A percentile compares a stretch with the other conserved stretches of the same genome.
Evolutionary conservation across 164 flowering plant species (phyloP).

Genomic region (Stephania yunnanensis): DNA sequence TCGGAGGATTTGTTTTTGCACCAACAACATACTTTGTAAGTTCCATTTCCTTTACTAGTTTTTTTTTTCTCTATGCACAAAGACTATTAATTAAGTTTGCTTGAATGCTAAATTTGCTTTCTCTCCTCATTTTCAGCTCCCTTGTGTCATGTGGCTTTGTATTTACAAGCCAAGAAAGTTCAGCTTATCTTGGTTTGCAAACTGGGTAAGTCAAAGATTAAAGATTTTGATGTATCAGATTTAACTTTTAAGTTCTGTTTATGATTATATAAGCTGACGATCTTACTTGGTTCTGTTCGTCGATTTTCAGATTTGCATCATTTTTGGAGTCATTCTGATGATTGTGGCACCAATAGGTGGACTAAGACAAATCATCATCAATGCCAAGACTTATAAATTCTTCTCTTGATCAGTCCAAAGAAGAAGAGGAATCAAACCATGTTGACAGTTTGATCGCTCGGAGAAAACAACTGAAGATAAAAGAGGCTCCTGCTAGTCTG

Average conservation of each 20-base stretch:
- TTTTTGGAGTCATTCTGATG: constrained; percentile 51
- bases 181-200: constrained; percentile 51
- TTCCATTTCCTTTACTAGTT: background rate
- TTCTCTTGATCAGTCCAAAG: constrained; percentile 30
- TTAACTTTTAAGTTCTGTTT: background rate
- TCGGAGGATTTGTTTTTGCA: constrained; percentile 72
- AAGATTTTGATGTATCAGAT: background rate
- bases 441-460: background rate
- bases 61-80: background rate
- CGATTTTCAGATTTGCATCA: constrained; percentile 49
- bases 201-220: constrained; percentile 31
- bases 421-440: background rate
- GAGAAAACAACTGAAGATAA: background rate
- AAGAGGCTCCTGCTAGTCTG: background rate
- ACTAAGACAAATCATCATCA: constrained; percentile 39
- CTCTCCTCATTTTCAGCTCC: constrained; percentile 39
- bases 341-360: constrained; percentile 65
- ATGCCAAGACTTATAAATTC: constrained; percentile 45
- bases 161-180: constrained; percentile 51
- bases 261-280: background rate
- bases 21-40: constrained; percentile 64
- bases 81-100: background rate
- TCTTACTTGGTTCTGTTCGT: background rate
- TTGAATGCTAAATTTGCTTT: background rate
- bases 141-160: constrained; percentile 66